Conservation (phyloP, 1,284 basidiomycete genomes). For the Trichosporon sp. region DNA sequence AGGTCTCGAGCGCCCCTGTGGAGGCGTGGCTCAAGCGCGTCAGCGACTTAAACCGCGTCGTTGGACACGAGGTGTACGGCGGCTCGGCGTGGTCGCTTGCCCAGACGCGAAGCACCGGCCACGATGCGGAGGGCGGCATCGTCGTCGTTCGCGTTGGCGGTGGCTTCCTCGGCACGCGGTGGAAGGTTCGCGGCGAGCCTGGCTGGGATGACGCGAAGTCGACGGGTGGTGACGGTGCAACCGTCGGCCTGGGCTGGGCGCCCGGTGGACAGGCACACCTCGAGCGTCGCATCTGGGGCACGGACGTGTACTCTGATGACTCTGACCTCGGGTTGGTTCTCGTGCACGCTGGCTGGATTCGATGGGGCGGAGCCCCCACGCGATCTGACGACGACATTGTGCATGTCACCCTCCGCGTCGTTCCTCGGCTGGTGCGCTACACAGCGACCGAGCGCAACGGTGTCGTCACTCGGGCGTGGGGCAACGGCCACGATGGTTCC, state of each 20-base stretch:
- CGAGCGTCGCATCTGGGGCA: conserved; percentile 61
- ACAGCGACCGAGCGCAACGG: conserved; percentile 60
- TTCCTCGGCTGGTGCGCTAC: conserved; percentile 61
- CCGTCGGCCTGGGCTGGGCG: conserved; percentile 34
- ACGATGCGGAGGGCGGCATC: conserved; percentile 39
- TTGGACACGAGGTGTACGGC: conserved; percentile 38
- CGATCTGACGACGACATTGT: conserved; percentile 48
- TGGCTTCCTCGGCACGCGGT: conserved; percentile 44
- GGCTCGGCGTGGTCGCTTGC: conserved; percentile 44
- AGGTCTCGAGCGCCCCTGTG: conserved; percentile 40
- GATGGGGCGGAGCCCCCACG: conserved; percentile 40
- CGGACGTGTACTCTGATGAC: conserved; percentile 65
- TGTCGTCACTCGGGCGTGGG: conserved; percentile 60
- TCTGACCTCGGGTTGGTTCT: conserved; percentile 62
- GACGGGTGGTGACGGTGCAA: conserved; percentile 22
- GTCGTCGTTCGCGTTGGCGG: conserved; percentile 45
- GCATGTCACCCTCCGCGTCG: conserved; percentile 59
- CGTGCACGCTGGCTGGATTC: conserved; percentile 62
- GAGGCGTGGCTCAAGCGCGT: conserved; percentile 41
- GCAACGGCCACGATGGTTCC: conserved; percentile 63
- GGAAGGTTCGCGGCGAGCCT: conserved; percentile 50
- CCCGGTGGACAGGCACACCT: conserved; percentile 26
- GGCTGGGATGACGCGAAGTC: conserved; percentile 49
- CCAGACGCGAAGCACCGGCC: conserved; percentile 26
- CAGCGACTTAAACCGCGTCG: conserved; percentile 33